Evolutionary conservation across 371 early-diverging fungal species (phyloP), one percentile per base, ranked within the genome.

Genomic region (Cladochytrium tenue): DNA sequence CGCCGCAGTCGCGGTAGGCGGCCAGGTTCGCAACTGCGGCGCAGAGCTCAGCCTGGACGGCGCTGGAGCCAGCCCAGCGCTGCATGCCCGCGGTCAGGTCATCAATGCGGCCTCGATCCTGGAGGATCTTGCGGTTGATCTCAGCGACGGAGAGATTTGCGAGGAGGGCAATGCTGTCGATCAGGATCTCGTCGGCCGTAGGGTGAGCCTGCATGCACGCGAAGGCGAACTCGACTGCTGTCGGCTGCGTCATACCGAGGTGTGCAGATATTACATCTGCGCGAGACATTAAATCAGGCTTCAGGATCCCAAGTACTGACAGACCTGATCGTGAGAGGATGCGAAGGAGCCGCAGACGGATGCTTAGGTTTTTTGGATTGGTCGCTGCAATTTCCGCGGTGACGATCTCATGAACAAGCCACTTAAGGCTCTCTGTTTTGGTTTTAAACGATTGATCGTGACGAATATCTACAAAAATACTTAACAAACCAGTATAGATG

Each of bases 161-260:
- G 33, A 73, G 57, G 7, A 66, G 63, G 0, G 74, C 74, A 33
- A 66, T 70, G 51, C 66, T 62, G 58, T 73, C 64, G 58, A 73
- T 67, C 58, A 70, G 74, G 7, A 73, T 50, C 27, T 62, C 62
- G 25, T 60, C 56, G 27, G 32, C 55, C 2, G 23, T 30, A 10
- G 74, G 74, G 56, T 32, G 52, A 4, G 33, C 13, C 17, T 61
- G 15, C 67, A 73, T 66, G n/a, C 61, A 58, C 23, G 53, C 31
- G 32, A 70, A 64, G n/a, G 68, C 63, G 23, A 63, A 32, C 30
- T 56, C 52, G 56, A 73, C 58, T 27, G 43, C 69, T 70, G 25
- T 52, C n/a, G 30, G 57, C 36, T 10, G 62, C 25, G 13, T 67
- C 64, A 36, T 43, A 70, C 58, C 4, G 51, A 15, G 3, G 50